Base-by-base conservation (phyloP, 2,329 filamentous ascomycete species). In the Calycina herbarum region DNA sequence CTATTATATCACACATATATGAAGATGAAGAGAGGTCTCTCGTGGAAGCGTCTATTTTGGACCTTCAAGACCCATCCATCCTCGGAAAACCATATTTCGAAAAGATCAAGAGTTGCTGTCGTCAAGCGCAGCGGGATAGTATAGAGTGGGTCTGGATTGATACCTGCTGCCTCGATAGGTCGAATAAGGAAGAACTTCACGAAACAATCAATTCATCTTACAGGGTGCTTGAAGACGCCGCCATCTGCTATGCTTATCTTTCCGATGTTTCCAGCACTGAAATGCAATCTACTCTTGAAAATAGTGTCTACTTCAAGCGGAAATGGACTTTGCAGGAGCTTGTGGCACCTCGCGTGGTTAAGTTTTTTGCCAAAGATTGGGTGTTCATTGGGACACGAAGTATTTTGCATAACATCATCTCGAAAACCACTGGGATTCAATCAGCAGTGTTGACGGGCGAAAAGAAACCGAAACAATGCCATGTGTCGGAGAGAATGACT, bases 401-500 rank as follows among this genome's bases (percentile, higher is more conserved):
- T 7, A 51, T 15, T 10, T 40, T 64, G 48, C 5, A 31, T 10
- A 4, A 33, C 2, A 8, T 40, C 6, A 15, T 64, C 13, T 56
- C 40, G 20, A 10, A 20, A 20, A 13, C 45, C 10, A 64, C 63
- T 15, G 40, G 57, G 5, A 64, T 64, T 45, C n/a, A 7, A 45
- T 3, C 42, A 8, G 42, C 42, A 13, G 11, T 57, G 8, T 17
- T 38, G 17, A n/a, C 27, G 10, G 27, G 38, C 5, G 17, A 29
- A n/a, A 40, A 15, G 6, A 72, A 75, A 74, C 13, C 69, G 66
- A n/a, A 71, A 70, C 66, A 74, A 70, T 45, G 42, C 3, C 42
- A 45, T 45, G 11, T 78, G 70, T 73, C 77, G 69, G 6, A 68
- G 60, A 71, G 72, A 54, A 77, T 79, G 75, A 75, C 71, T n/a